Conservation (phyloP, 2,329 filamentous ascomycete genomes). For the Aspergillus caelatus region DNA sequence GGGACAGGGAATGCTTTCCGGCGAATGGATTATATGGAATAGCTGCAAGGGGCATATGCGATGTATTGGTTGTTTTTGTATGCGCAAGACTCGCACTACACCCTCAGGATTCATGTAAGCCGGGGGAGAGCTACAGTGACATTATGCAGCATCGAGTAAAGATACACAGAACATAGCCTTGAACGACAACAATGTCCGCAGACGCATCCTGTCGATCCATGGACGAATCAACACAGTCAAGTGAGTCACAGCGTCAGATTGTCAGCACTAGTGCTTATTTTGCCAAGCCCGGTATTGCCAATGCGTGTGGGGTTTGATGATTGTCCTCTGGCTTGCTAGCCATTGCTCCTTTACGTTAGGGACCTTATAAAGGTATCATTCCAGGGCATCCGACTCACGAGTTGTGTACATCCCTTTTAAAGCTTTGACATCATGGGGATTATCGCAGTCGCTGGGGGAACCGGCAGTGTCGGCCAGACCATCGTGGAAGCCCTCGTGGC, state of each 20-base stretch:
- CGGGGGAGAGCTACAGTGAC: too few species aligned
- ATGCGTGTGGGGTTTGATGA: neutral
- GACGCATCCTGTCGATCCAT: neutral
- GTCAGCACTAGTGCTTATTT: neutral
- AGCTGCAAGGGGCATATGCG: neutral
- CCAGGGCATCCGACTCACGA: too few species aligned
- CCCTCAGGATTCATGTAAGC: too few species aligned
- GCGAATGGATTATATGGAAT: too few species aligned
- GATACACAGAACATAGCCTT: neutral
- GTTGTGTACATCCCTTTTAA: neutral
- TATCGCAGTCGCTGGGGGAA: conserved; percentile 10
- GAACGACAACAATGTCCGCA: neutral
- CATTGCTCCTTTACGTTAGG: neutral
- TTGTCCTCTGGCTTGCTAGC: neutral
- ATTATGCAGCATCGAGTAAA: too few species aligned
- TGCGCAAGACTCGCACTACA: too few species aligned
- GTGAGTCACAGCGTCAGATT: neutral
- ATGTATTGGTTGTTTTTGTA: neutral
- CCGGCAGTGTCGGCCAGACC: conserved; percentile 3
- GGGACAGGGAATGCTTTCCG: too few species aligned
- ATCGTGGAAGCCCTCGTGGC: conserved; percentile 5
- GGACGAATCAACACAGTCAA: neutral
- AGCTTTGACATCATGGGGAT: neutral
- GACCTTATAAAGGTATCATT: neutral
- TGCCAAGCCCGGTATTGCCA: neutral